Conservation (phyloP, 352 stramenopile species). For the Pythium scleroteichum region DNA sequence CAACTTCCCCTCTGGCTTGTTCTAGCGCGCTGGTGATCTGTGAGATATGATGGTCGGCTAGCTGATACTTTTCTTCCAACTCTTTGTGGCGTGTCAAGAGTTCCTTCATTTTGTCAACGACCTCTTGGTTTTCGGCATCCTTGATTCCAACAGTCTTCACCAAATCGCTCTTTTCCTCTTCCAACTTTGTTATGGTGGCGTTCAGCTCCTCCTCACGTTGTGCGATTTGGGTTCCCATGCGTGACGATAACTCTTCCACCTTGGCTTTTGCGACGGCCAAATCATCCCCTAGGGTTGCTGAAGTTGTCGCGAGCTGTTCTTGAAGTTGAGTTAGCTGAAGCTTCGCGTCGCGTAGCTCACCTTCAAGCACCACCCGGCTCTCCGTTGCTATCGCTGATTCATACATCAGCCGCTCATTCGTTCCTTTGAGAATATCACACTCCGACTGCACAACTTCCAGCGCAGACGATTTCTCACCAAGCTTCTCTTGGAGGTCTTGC, state of each 20-base stretch:
- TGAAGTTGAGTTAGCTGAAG: conserved; percentile 1
- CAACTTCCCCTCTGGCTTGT: conserved; percentile 4
- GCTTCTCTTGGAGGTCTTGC: conserved; percentile 45
- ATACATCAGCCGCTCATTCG: neutral
- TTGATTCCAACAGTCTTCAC: conserved; percentile 27
- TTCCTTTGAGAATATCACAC: neutral
- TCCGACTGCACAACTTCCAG: conserved; percentile 24
- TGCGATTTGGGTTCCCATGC: conserved; percentile 2
- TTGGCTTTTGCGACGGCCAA: neutral
- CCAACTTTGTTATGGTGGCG: neutral
- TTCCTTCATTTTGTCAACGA: conserved; percentile 32
- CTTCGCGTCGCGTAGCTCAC: conserved; percentile 5
- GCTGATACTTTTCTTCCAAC: conserved; percentile 31
- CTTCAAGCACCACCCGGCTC: neutral
- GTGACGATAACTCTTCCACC: neutral
- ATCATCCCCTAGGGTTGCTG: conserved; percentile 9
- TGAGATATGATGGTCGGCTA: conserved; percentile 16
- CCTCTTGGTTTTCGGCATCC: conserved; percentile 32
- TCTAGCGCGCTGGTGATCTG: conserved; percentile 6
- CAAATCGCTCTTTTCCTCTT: conserved; percentile 29
- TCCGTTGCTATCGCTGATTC: neutral
- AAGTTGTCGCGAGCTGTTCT: neutral
- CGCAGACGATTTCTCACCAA: conserved; percentile 31
- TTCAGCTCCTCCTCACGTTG: conserved; percentile 4
- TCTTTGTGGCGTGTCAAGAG: conserved; percentile 32